phyloP scores from a whole-genome alignment of 441 rosid species.

The Brassica balearica region DNA sequence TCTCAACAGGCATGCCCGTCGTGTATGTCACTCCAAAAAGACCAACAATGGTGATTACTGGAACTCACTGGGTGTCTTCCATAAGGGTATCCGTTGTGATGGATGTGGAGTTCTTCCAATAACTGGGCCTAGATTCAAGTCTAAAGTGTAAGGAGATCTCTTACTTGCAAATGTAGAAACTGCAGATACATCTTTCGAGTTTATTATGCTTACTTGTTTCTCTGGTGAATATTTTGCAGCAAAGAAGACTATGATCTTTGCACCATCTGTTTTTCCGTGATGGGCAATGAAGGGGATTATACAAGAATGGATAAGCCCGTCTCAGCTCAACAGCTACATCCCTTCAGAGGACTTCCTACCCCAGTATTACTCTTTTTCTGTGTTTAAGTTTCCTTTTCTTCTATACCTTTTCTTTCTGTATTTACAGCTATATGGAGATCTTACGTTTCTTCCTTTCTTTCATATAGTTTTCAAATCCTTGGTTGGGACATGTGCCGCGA shows the following conservation, averaged over 20 bases:
- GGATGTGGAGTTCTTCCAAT: slow-evolving; percentile 92
- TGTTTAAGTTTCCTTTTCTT: slow-evolving; percentile 15
- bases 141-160: slow-evolving; percentile 75
- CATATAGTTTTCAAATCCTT: slow-evolving; percentile 38
- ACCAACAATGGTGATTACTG: slow-evolving; percentile 45
- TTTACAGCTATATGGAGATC: slow-evolving; percentile 13
- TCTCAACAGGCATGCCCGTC: slow-evolving; percentile 26
- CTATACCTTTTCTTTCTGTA: neutral
- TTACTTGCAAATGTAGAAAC: slow-evolving; percentile 4
- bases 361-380: slow-evolving; percentile 45
- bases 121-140: slow-evolving; percentile 86
- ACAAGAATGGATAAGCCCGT: slow-evolving; percentile 71
- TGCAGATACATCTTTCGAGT: neutral
- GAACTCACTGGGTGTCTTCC: slow-evolving; percentile 58
- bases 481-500: slow-evolving; percentile 39
- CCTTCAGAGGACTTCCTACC: slow-evolving; percentile 47
- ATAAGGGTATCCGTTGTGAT: slow-evolving; percentile 83
- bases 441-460: slow-evolving; percentile 1
- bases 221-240: slow-evolving; percentile 51
- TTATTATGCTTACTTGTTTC: slow-evolving; percentile 14
- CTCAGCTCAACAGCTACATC: slow-evolving; percentile 43
- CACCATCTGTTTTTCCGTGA: slow-evolving; percentile 70
- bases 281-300: slow-evolving; percentile 78
- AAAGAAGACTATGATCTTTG: slow-evolving; percentile 90
- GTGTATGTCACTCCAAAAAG: slow-evolving; percentile 40